Conservation (phyloP, 2,329 filamentous ascomycete species). For the Curvularia verruculosa region DNA sequence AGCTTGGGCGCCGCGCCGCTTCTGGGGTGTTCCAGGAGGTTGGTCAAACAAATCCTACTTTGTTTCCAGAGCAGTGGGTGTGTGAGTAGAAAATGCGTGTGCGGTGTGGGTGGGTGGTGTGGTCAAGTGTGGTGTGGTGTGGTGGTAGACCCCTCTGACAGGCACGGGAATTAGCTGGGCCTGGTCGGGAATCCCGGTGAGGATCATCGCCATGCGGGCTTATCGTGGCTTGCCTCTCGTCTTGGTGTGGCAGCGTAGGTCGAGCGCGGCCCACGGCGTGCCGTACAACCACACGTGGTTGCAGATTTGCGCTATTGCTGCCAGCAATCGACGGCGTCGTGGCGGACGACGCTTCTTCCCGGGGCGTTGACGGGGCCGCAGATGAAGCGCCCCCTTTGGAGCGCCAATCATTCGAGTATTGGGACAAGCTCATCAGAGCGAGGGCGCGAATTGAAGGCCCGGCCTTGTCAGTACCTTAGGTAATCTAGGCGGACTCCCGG, state of each 20-base stretch:
- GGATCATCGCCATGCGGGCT: slow-evolving; percentile 29
- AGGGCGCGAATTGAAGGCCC: slow-evolving; percentile 24
- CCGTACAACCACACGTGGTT: slow-evolving; percentile 23
- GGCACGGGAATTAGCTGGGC: slow-evolving; percentile 17
- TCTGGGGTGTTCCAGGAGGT: background rate
- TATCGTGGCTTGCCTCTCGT: slow-evolving; percentile 23
- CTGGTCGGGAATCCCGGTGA: slow-evolving; percentile 32
- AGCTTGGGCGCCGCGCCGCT: background rate
- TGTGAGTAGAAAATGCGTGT: background rate
- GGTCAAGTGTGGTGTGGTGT: background rate
- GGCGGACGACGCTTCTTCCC: slow-evolving; percentile 31
- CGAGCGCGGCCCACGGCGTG: slow-evolving; percentile 15
- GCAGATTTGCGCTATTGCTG: slow-evolving; percentile 20
- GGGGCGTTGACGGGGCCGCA: slow-evolving; percentile 19
- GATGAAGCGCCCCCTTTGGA: slow-evolving; percentile 6
- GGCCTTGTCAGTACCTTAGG: slow-evolving; percentile 23
- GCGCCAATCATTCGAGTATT: slow-evolving; percentile 19
- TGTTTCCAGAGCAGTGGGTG: background rate
- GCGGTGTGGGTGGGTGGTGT: too few species aligned
- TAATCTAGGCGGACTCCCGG: slow-evolving; percentile 25
- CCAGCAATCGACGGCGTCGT: slow-evolving; percentile 21
- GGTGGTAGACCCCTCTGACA: background rate
- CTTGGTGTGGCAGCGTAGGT: slow-evolving; percentile 11
- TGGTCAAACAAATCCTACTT: background rate
- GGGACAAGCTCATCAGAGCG: slow-evolving; percentile 17